These are phyloP conservation scores for Centaurea solstitialis DNA, from an alignment of 129 eudicot genomes.

Conservation along the genomic window DNA sequence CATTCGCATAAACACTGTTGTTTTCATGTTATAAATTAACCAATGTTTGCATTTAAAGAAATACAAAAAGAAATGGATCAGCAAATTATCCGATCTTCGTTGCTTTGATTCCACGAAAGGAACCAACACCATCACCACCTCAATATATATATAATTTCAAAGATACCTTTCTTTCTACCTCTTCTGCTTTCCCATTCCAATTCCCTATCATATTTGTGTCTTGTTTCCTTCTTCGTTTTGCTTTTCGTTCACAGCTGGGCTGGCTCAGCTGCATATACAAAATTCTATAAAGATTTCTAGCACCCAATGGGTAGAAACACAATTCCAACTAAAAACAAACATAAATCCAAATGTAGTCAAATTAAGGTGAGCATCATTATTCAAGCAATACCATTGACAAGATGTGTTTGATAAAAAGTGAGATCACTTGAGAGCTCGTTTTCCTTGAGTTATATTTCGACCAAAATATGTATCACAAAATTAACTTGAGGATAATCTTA, in stretches of 20 bases:
- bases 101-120: constrained; percentile 32
- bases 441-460: too few relatives aligned
- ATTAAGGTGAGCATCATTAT: not conserved
- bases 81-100: constrained; percentile 4
- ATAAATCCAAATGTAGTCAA: not conserved
- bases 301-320: not conserved
- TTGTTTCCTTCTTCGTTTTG: constrained; percentile 1
- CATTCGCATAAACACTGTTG: not conserved
- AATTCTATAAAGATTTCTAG: not conserved
- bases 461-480: too few relatives aligned
- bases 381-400: not conserved
- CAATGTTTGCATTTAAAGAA: not conserved
- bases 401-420: not conserved
- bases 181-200: not conserved
- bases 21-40: not conserved
- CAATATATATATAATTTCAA: not conserved
- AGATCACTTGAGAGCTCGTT: too few relatives aligned
- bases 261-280: constrained; percentile 17
- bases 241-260: not conserved
- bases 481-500: too few relatives aligned
- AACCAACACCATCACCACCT: constrained; percentile 7
- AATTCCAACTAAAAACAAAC: not conserved
- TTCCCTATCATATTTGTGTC: constrained; percentile 10
- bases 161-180: constrained; percentile 18
- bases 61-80: constrained; percentile 8